Percentiles rank a stretch among this genome's conserved stretches.
Evolutionary conservation across 2,329 filamentous ascomycete genomes (phyloP).

Genomic region (Neofusicoccum umdonicola): DNA sequence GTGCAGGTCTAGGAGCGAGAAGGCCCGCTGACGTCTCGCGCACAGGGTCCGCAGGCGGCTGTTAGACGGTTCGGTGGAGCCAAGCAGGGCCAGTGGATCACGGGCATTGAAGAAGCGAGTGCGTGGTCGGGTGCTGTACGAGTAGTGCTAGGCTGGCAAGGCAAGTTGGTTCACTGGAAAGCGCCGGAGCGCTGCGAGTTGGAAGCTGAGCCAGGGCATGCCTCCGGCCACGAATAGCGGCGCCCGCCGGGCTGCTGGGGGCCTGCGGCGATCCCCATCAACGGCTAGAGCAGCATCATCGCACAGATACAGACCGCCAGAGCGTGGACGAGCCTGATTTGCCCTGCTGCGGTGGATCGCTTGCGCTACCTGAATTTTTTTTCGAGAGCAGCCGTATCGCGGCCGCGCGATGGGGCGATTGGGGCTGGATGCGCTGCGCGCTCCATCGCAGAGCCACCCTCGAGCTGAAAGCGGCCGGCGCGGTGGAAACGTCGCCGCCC

Average conservation of each 20-base stretch:
- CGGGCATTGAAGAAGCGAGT: conserved; percentile 18
- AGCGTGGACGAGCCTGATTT: conserved; percentile 14
- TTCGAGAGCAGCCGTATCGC: not conserved
- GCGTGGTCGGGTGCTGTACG: conserved; percentile 15
- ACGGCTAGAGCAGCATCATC: conserved; percentile 14
- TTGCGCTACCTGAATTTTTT: conserved; percentile 5
- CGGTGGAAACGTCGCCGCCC: not conserved
- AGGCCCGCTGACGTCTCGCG: conserved; percentile 17
- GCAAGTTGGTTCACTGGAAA: conserved; percentile 10
- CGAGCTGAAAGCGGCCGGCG: not conserved
- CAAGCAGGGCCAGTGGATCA: conserved; percentile 18
- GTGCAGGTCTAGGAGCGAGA: conserved; percentile 16
- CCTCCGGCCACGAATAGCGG: conserved; percentile 10
- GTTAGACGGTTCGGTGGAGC: conserved; percentile 16
- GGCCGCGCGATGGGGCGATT: not conserved
- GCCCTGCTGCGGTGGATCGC: conserved; percentile 6
- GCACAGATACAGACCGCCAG: conserved; percentile 12
- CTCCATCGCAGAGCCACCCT: not conserved
- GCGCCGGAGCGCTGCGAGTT: conserved; percentile 8
- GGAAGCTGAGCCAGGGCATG: conserved; percentile 3
- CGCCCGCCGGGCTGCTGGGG: conserved; percentile 6
- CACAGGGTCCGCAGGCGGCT: conserved; percentile 18
- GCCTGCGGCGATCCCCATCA: conserved; percentile 13
- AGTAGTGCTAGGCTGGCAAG: conserved; percentile 14
- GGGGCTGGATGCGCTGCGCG: not conserved